A percentile compares a stretch with the other conserved stretches of the same genome.
phyloP scores from a whole-genome alignment of 2,329 filamentous ascomycete genomes.

The Neobulgaria alba region DNA sequence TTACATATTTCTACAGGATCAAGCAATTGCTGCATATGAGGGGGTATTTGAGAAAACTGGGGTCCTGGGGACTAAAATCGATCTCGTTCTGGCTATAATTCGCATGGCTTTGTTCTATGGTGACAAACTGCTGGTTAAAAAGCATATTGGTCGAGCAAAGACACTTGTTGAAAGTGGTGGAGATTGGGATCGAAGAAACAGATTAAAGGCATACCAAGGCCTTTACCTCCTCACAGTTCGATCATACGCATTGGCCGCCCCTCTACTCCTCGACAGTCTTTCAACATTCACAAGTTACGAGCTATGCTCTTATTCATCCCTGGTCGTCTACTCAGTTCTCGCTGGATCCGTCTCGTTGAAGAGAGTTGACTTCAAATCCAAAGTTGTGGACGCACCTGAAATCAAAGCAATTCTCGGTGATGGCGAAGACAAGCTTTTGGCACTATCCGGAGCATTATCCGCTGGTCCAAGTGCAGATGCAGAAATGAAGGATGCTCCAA shows the following conservation, averaged over 20 bases:
- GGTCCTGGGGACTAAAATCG: constrained; percentile 93
- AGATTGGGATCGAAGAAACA: constrained; percentile 97
- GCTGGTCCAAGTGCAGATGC: constrained; percentile 76
- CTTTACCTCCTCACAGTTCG: constrained; percentile 87
- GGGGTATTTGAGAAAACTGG: constrained; percentile 94
- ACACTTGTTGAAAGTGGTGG: constrained; percentile 87
- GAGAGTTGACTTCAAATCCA: constrained; percentile 96
- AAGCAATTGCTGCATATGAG: constrained; percentile 87
- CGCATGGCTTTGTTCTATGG: constrained; percentile 93
- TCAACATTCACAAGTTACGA: constrained; percentile 99
- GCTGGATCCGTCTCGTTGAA: constrained; percentile 91
- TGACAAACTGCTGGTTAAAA: constrained; percentile 86
- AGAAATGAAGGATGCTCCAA: constrained; percentile 57
- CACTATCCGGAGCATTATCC: constrained; percentile 70
- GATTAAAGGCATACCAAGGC: constrained; percentile 96
- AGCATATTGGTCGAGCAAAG: constrained; percentile 83
- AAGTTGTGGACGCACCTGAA: constrained; percentile 96
- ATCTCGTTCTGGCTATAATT: constrained; percentile 92
- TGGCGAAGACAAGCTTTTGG: constrained; percentile 77
- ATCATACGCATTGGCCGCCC: constrained; percentile 81
- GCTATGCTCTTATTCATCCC: constrained; percentile 88
- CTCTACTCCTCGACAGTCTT: constrained; percentile 88
- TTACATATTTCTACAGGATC: constrained; percentile 53
- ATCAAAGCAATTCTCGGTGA: constrained; percentile 95
- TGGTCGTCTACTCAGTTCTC: constrained; percentile 93